Evolutionary conservation across 257 asterid species (phyloP).

Genomic region (Leonotis leonurus): DNA sequence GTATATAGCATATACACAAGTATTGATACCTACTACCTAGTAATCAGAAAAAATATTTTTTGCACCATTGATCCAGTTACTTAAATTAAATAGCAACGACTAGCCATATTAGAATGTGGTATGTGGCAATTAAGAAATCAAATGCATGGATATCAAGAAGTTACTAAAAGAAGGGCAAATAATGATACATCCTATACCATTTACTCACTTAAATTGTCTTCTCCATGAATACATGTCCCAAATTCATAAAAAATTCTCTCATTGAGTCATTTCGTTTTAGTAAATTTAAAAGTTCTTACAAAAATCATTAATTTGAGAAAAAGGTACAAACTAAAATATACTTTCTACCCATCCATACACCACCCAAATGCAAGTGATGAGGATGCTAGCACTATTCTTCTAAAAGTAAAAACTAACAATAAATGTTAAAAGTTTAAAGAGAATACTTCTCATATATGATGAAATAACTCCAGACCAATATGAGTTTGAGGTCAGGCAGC

Average conservation of each 20-base stretch:
- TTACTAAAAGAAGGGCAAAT: background rate
- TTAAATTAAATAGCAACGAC: background rate
- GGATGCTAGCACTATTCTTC: background rate
- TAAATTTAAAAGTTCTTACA: too few relatives aligned
- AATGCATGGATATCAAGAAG: background rate
- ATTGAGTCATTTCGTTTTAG: too few relatives aligned
- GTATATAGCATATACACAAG: background rate
- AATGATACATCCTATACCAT: background rate
- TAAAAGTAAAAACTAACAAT: background rate
- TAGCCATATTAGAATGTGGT: background rate
- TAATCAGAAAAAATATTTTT: too few relatives aligned
- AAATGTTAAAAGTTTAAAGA: background rate
- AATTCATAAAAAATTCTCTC: too few relatives aligned
- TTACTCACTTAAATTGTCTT: too few relatives aligned
- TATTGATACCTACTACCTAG: background rate
- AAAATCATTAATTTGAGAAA: too few relatives aligned
- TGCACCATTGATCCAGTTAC: too few relatives aligned
- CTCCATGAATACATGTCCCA: too few relatives aligned
- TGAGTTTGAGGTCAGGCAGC: background rate
- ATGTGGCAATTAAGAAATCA: background rate
- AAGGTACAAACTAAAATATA: background rate
- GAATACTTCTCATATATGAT: background rate
- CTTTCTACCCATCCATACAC: background rate
- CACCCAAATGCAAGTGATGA: background rate
- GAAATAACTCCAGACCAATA: background rate